Base-by-base conservation (phyloP, 345 rosid genomes). In the Melaleuca alternifolia region DNA sequence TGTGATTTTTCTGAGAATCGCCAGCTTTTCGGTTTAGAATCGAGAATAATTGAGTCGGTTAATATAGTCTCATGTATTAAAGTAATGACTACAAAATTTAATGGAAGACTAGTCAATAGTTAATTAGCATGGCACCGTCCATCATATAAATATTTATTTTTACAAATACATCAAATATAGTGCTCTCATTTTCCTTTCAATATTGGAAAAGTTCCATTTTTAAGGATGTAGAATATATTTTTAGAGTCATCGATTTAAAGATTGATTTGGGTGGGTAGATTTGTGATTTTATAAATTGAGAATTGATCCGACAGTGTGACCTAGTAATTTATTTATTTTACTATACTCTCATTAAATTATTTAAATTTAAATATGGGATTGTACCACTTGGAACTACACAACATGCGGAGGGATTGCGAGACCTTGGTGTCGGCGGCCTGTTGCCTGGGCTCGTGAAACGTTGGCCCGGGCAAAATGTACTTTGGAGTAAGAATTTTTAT, bases 301-400 rank as follows among this genome's bases (percentile, higher is more conserved):
- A 0, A 57, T 0, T 0, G 13, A 57, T 57, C 5, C 0, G 30
- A 24, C 26, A 41, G 2, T 41, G 41, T 41, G 41, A 41, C 41
- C 41, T 41, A 41, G 41, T 4, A 41, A 41, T 41, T 41, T 41
- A 41, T 41, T 41, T 41, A 41, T 41, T 41, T 41, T 41, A 41
- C 41, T 41, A 41, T 41, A 41, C 41, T 41, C 41, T 41, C 41
- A 41, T 41, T 41, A 41, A 41, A 41, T 41, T 41, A 41, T 41
- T 41, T 41, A 41, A 41, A 41, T 41, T 41, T 41, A 41, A 41
- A 11, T 26, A 57, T 57, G 30, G 30, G 24, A 28, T 26, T 0
- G 7, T 1, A 13, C 14, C 26, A 6, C 11, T 6, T 57, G 11
- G 1, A 0, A 3, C 30, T 0, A 3, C 6, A 0, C 0, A 20